Conservation (phyloP, 2,329 filamentous ascomycete genomes). For the Clonostachys chloroleuca region DNA sequence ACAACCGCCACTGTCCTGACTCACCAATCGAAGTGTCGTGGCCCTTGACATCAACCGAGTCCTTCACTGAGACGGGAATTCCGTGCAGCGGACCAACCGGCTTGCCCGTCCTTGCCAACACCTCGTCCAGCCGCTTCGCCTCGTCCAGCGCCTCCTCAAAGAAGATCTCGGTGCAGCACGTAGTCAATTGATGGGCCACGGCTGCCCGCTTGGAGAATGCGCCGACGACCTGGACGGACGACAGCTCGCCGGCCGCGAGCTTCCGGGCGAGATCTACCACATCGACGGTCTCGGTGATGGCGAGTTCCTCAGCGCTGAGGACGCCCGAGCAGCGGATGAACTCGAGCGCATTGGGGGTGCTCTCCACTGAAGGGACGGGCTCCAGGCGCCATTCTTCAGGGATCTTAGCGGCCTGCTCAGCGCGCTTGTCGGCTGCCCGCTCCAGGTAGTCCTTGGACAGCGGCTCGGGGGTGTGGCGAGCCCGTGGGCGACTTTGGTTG, state of each 20-base stretch:
- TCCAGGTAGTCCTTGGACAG: too few species aligned
- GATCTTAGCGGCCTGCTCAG: slow-evolving; percentile 39
- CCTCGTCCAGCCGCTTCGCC: slow-evolving; percentile 24
- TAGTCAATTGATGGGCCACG: slow-evolving; percentile 31
- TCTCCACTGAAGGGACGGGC: slow-evolving; percentile 44
- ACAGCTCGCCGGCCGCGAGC: slow-evolving; percentile 27
- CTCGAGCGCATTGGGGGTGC: slow-evolving; percentile 48
- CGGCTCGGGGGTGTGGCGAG: too few species aligned
- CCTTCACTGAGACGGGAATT: slow-evolving; percentile 41
- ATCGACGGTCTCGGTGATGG: slow-evolving; percentile 24
- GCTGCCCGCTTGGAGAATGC: slow-evolving; percentile 11
- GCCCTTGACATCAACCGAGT: slow-evolving; percentile 52
- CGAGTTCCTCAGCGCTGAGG: slow-evolving; percentile 42
- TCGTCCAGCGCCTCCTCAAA: slow-evolving; percentile 46
- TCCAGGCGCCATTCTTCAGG: slow-evolving; percentile 52
- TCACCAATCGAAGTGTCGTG: slow-evolving; percentile 46
- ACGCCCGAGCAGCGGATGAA: slow-evolving; percentile 55
- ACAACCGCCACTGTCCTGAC: slow-evolving; percentile 18
- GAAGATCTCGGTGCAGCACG: slow-evolving; percentile 48
- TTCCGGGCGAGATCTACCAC: slow-evolving; percentile 24
- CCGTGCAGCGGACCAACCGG: slow-evolving; percentile 56
- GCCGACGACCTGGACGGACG: background rate
- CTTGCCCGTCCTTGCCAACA: background rate
- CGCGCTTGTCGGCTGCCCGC: slow-evolving; percentile 3
- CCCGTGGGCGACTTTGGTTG: too few species aligned